Conservation (phyloP, 495 filamentous ascomycete genomes). For the Penicillium angulare region DNA sequence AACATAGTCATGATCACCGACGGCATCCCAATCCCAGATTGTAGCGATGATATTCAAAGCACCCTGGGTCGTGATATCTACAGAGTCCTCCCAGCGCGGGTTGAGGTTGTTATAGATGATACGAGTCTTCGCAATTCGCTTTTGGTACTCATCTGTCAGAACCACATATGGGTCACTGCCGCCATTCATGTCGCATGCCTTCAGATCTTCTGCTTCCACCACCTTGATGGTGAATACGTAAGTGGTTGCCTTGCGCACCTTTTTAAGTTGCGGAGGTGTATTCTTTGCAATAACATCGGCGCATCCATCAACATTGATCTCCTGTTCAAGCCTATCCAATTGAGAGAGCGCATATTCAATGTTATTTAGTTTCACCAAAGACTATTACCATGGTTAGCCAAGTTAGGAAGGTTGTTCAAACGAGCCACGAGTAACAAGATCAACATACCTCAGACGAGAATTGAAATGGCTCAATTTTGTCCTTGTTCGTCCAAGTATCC, state of each 20-base stretch:
- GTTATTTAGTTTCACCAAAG: slow-evolving; percentile 96
- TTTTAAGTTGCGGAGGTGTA: slow-evolving; percentile 55
- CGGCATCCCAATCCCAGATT: slow-evolving; percentile 97
- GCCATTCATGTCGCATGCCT: slow-evolving; percentile 93
- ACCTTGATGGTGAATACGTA: slow-evolving; percentile 99
- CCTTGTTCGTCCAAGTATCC: slow-evolving; percentile 90
- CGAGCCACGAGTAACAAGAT: no score
- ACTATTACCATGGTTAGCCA: slow-evolving; percentile 51
- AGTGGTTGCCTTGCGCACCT: slow-evolving; percentile 63
- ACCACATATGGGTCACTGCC: slow-evolving; percentile 97
- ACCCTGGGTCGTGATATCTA: slow-evolving; percentile 92
- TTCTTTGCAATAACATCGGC: slow-evolving; percentile 74
- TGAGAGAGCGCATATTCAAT: slow-evolving; percentile 89
- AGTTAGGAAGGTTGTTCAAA: background rate
- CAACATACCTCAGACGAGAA: slow-evolving; percentile 90
- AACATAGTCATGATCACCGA: slow-evolving; percentile 97
- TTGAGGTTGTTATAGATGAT: slow-evolving; percentile 90
- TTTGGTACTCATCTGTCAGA: slow-evolving; percentile 95
- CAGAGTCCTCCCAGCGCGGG: slow-evolving; percentile 95
- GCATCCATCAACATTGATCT: slow-evolving; percentile 91
- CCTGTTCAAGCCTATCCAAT: slow-evolving; percentile 83
- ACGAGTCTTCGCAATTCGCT: slow-evolving; percentile 91
- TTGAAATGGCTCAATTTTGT: slow-evolving; percentile 96
- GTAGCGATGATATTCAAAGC: slow-evolving; percentile 93
- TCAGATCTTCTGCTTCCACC: slow-evolving; percentile 96